Percentiles rank a stretch among this genome's conserved stretches.
These are phyloP conservation scores for Iris pallida DNA, from an alignment of 116 monocot genomes.

Conservation along the genomic window DNA sequence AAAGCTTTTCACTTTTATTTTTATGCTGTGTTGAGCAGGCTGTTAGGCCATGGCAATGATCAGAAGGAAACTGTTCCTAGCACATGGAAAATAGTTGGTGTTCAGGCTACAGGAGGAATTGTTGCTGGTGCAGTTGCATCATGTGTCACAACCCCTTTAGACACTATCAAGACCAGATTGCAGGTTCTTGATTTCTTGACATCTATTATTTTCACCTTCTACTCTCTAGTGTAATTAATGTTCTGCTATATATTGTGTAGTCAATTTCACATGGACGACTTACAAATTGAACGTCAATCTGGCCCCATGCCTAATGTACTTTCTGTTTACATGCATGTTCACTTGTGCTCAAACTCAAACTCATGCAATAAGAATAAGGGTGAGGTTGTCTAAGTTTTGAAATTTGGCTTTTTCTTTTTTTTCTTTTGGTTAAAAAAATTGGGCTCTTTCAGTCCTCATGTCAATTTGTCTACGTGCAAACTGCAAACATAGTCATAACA, in stretches of 20 bases:
- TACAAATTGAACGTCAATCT: no score
- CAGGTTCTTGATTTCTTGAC: slow-evolving; percentile 37
- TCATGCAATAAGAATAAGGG: no score
- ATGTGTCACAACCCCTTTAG: slow-evolving; percentile 86
- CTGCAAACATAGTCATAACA: no score
- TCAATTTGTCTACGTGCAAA: no score
- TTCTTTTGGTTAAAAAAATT: no score
- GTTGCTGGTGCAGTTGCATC: slow-evolving; percentile 85
- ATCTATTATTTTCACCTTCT: background rate
- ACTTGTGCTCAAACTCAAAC: no score
- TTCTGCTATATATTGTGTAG: background rate
- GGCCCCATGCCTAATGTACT: no score
- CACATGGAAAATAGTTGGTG: slow-evolving; percentile 40
- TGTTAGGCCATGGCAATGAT: slow-evolving; percentile 55
- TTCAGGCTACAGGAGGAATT: slow-evolving; percentile 61
- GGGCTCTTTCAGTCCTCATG: no score
- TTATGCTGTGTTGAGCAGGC: slow-evolving; percentile 20
- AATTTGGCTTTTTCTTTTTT: no score
- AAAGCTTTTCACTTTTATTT: no score
- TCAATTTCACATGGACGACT: slow-evolving; percentile 1
- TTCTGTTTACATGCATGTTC: no score
- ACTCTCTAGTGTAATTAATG: background rate
- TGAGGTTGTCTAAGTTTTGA: no score
- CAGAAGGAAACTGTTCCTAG: slow-evolving; percentile 44
- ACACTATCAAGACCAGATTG: slow-evolving; percentile 93